Evolutionary conservation across 2,329 filamentous ascomycete genomes (phyloP).

Genomic region (Aotearoamyces nothofagi): DNA sequence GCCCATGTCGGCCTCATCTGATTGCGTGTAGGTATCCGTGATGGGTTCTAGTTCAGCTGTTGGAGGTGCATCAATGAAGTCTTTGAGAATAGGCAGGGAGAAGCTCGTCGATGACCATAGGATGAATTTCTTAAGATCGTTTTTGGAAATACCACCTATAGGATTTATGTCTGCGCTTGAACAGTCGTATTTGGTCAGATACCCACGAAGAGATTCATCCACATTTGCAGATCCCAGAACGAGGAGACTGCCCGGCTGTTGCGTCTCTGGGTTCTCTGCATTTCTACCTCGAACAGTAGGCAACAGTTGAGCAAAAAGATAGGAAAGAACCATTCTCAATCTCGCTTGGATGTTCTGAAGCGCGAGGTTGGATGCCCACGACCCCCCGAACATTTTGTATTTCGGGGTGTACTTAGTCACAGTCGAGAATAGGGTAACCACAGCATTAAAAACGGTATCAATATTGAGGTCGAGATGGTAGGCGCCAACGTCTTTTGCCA

Average conservation of each 20-base stretch:
- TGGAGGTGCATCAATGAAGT: constrained; percentile 48
- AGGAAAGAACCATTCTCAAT: constrained; percentile 46
- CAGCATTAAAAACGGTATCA: constrained; percentile 46
- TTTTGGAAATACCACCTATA: constrained; percentile 39
- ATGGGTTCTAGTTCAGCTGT: constrained; percentile 53
- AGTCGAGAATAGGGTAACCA: constrained; percentile 40
- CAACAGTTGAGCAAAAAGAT: constrained; percentile 46
- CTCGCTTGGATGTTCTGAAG: constrained; percentile 51
- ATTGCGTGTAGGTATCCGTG: constrained; percentile 36
- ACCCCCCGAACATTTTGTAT: constrained; percentile 44
- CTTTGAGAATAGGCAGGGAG: constrained; percentile 44
- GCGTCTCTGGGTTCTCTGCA: constrained; percentile 5
- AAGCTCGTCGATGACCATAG: constrained; percentile 44
- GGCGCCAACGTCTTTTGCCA: constrained; percentile 47
- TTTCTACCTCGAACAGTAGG: constrained; percentile 37
- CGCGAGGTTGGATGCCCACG: constrained; percentile 30
- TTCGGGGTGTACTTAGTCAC: constrained; percentile 44
- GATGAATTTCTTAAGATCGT: constrained; percentile 57
- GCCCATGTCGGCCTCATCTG: constrained; percentile 34
- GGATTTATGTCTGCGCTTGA: constrained; percentile 43
- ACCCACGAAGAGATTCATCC: constrained; percentile 34
- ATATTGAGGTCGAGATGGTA: constrained; percentile 65
- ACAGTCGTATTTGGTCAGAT: constrained; percentile 61
- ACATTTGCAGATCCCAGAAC: constrained; percentile 57
- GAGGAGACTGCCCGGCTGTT: constrained; percentile 37